phyloP scores from a whole-genome alignment of 2,329 filamentous ascomycete species.

The Fusarium bactridioides region DNA sequence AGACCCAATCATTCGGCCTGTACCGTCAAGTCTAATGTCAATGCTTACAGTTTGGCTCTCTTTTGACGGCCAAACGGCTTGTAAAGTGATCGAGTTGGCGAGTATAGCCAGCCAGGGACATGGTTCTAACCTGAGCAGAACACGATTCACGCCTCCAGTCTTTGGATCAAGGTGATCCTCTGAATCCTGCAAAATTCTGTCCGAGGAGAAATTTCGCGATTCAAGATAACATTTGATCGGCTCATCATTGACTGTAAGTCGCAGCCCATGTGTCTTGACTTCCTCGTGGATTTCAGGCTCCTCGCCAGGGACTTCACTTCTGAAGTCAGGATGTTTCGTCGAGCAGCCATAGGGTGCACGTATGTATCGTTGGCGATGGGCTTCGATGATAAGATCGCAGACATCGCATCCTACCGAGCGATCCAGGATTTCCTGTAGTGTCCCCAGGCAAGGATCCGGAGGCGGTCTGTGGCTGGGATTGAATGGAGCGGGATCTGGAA shows the following conservation, averaged over 20 bases:
- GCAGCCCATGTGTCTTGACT: conserved; percentile 1
- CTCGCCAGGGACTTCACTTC: not conserved
- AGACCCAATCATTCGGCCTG: not conserved
- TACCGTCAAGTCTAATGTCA: accelerated
- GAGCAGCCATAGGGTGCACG: not conserved
- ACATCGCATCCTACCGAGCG: not conserved
- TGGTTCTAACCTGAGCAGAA: not conserved
- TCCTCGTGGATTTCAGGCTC: not conserved
- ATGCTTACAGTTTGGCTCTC: accelerated
- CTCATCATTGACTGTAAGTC: not conserved
- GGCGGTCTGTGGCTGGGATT: no score
- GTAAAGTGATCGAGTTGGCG: not conserved
- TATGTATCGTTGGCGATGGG: not conserved
- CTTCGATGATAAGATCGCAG: conserved; percentile 4
- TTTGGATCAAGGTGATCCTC: no score
- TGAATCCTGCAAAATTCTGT: not conserved
- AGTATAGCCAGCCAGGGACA: not conserved
- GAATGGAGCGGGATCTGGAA: not conserved
- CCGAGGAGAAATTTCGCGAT: not conserved
- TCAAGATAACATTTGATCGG: not conserved
- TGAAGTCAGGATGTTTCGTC: not conserved
- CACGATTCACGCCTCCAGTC: not conserved
- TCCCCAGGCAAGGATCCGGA: not conserved
- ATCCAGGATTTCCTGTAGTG: not conserved
- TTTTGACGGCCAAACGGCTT: not conserved